phyloP scores from a whole-genome alignment of 331 rosid species.

The Stylosanthes scabra region DNA sequence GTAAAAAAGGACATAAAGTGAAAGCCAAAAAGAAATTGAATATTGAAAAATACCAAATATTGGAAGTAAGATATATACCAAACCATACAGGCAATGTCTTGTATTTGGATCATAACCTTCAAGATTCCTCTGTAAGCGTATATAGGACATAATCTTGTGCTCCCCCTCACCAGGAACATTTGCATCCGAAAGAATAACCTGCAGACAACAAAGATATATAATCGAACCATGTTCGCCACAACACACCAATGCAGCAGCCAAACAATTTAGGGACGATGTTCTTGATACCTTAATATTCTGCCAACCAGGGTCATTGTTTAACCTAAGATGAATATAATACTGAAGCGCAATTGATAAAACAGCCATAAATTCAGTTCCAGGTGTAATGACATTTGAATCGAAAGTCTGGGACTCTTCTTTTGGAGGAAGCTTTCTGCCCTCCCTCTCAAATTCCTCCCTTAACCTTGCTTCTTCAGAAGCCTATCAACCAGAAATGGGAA shows the following conservation, averaged over 20 bases:
- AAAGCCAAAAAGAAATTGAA: not conserved
- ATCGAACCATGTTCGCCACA: slow-evolving; percentile 17
- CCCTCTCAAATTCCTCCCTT: slow-evolving; percentile 89
- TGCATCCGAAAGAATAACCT: slow-evolving; percentile 99
- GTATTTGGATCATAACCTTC: slow-evolving; percentile 95
- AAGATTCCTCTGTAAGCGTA: slow-evolving; percentile 97
- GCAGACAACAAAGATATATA: slow-evolving; percentile 32
- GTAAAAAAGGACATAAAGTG: not conserved
- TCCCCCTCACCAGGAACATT: slow-evolving; percentile 99
- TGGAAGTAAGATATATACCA: slow-evolving; percentile 77
- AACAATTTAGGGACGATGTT: slow-evolving; percentile 26
- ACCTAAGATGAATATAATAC: slow-evolving; percentile 90
- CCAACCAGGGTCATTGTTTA: slow-evolving; percentile 99
- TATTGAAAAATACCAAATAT: slow-evolving; percentile 28
- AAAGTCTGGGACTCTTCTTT: slow-evolving; percentile 68
- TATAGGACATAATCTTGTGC: slow-evolving; percentile 97
- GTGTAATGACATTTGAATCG: slow-evolving; percentile 97
- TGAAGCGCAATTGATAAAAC: slow-evolving; percentile 93
- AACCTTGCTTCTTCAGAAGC: slow-evolving; percentile 89
- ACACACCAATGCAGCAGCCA: slow-evolving; percentile 26
- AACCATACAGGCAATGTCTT: slow-evolving; percentile 96
- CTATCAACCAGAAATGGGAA: slow-evolving; percentile 53
- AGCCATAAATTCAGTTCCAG: slow-evolving; percentile 98
- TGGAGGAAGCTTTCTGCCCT: slow-evolving; percentile 98
- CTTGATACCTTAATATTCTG: slow-evolving; percentile 75